Evolutionary conservation across 2,329 filamentous ascomycete species (phyloP).

Genomic region (Fusarium dlaminii): DNA sequence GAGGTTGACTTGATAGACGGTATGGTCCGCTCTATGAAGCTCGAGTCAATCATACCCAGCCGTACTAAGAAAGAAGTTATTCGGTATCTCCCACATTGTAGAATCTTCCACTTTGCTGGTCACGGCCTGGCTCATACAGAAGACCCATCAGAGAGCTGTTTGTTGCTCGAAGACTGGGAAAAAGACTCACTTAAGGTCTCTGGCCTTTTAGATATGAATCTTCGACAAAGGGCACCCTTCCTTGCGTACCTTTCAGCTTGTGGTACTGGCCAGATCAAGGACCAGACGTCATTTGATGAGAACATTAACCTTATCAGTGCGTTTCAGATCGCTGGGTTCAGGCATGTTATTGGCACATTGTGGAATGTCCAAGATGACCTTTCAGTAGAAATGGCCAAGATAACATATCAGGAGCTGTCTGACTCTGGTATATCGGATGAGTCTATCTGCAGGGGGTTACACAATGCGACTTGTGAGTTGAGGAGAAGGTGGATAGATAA

Average conservation of each 20-base stretch:
- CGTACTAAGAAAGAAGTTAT: neutral
- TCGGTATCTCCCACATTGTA: neutral
- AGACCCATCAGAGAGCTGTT: neutral
- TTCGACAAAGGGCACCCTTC: neutral
- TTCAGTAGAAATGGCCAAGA: neutral
- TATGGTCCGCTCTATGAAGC: neutral
- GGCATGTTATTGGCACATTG: neutral
- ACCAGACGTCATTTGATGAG: neutral
- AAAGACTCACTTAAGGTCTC: neutral
- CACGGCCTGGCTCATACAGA: neutral
- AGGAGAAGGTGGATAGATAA: neutral
- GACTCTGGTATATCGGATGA: neutral
- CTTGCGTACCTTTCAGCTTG: conserved; percentile 7
- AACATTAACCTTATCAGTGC: neutral
- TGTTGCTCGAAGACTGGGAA: neutral
- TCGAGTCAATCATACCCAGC: neutral
- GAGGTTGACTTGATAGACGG: neutral
- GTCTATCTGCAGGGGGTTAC: neutral
- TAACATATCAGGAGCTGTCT: neutral
- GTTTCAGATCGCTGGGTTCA: neutral
- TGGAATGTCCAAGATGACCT: neutral
- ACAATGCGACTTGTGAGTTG: neutral
- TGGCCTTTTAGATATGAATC: neutral
- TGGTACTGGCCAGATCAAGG: neutral
- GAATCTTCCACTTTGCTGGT: conserved; percentile 1